Base-by-base conservation (phyloP, 2,329 filamentous ascomycete species). In the Trichophyton verrucosum region DNA sequence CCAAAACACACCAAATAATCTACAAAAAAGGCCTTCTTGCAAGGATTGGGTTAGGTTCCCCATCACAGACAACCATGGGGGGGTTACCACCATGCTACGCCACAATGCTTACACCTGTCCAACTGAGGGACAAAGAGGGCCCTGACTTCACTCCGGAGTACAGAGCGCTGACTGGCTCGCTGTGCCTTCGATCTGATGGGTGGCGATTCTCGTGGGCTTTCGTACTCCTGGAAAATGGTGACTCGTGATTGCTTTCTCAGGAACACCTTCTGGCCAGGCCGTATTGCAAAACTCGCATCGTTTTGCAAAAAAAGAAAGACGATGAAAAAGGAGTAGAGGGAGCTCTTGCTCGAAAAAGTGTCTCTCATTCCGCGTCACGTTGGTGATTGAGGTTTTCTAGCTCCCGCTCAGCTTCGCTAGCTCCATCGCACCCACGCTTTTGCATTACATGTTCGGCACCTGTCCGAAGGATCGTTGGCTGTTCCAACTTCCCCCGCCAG, bases 321-420 rank as follows among this genome's bases (percentile, higher is more conserved):
- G 33, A 38, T 11, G 33, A 13, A 13, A 13, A 38, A 38, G 33
- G 33, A 13, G 33, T 3, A 36, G 33, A 27, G 8, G 33, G 1
- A 38, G 33, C 11, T 33, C 11, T 13, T 22, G 46, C 46, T 53
- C 49, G 15, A n/a, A 53, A 38, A 38, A 11, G 9, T 53, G 22
- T 53, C 22, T 53, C 49, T 30, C 13, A 53, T 53, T 53, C 49
- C 49, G 49, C 24, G 49, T 53, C 49, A 53, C 49, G 49, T 33
- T 53, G 49, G 33, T 15, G 49, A 22, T 30, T 33, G 49, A 53
- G 22, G 27, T 53, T 53, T 53, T 53, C 49, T 53, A 53, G 49
- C 49, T 53, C 49, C 49, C 49, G 49, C 49, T 53, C 49, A 53
- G 49, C 49, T 33, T 53, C n/a, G 49, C 49, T 53, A 53, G 49